phyloP scores from a whole-genome alignment of 768 basidiomycete species.

The Phylloporus rhodoxanthus region DNA sequence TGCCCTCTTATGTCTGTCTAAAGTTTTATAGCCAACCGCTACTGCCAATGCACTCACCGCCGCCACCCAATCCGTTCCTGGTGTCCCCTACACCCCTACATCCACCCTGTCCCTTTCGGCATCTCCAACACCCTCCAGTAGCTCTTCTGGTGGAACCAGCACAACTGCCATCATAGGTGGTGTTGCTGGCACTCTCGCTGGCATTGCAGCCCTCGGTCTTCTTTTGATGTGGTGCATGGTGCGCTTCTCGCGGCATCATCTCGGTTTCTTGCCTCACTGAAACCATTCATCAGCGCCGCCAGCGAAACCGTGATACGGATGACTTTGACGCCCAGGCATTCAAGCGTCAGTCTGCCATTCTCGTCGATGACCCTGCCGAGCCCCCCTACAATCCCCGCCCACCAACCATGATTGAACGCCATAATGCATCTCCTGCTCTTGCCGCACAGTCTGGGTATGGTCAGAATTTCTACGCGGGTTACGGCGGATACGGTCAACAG shows the following conservation, averaged over 20 bases:
- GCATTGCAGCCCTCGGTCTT: slow-evolving; percentile 35
- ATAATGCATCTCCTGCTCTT: slow-evolving; percentile 30
- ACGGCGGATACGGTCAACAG: slow-evolving; percentile 23
- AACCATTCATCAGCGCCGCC: slow-evolving; percentile 35
- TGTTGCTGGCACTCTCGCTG: slow-evolving; percentile 42
- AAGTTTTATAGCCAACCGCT: neutral
- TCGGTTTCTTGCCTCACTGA: slow-evolving; percentile 3
- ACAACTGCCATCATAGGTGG: slow-evolving; percentile 34
- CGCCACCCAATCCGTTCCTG: neutral
- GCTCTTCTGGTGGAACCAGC: slow-evolving; percentile 32
- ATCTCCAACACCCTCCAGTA: slow-evolving; percentile 26
- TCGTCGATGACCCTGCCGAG: slow-evolving; percentile 49
- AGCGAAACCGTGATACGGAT: slow-evolving; percentile 30
- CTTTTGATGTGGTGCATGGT: slow-evolving; percentile 45
- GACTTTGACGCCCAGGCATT: slow-evolving; percentile 56
- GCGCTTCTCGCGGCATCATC: slow-evolving; percentile 10
- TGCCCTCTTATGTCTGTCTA: neutral
- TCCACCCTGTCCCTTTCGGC: slow-evolving; percentile 9
- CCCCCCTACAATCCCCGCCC: slow-evolving; percentile 47
- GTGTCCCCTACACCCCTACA: neutral
- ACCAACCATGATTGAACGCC: slow-evolving; percentile 59
- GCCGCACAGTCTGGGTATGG: slow-evolving; percentile 14
- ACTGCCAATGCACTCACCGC: neutral
- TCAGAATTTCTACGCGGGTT: slow-evolving; percentile 25
- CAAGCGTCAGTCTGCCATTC: slow-evolving; percentile 57